Conservation (phyloP, 73 alveolate species). For the Paramecium octaurelia region DNA sequence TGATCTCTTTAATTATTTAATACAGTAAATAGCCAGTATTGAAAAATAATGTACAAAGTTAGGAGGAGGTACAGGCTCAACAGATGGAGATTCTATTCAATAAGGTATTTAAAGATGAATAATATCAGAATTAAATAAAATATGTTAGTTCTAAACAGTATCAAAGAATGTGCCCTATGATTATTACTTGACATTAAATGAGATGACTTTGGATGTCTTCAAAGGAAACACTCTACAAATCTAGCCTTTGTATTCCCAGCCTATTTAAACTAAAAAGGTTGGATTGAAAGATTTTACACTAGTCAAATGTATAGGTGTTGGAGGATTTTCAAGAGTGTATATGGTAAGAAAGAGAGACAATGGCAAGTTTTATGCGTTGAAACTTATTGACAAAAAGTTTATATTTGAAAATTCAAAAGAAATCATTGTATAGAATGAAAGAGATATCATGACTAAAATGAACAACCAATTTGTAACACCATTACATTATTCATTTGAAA, state of each 20-base stretch:
- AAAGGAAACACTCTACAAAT: background rate
- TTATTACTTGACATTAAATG: background rate
- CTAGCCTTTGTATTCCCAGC: background rate
- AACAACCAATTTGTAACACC: slow-evolving; percentile 72
- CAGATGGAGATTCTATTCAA: slow-evolving; percentile 14
- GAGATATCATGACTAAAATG: slow-evolving; percentile 58
- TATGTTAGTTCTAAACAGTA: slow-evolving; percentile 24
- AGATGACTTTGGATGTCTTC: background rate
- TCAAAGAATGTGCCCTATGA: slow-evolving; percentile 17
- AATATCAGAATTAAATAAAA: background rate
- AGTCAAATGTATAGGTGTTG: slow-evolving; percentile 82
- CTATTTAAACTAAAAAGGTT: background rate
- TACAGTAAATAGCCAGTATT: background rate
- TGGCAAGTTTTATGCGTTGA: slow-evolving; percentile 80
- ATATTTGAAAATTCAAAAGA: slow-evolving; percentile 65
- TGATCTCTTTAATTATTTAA: background rate
- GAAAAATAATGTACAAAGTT: background rate
- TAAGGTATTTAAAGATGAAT: background rate
- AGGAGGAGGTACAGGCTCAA: background rate
- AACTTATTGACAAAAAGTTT: slow-evolving; percentile 71
- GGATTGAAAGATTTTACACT: slow-evolving; percentile 46
- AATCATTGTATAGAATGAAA: slow-evolving; percentile 68
- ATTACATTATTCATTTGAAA: slow-evolving; percentile 77
- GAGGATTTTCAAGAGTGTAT: slow-evolving; percentile 81
- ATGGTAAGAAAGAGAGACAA: slow-evolving; percentile 79